phyloP scores from a whole-genome alignment of 257 asterid species.

The Apocynum venetum region DNA sequence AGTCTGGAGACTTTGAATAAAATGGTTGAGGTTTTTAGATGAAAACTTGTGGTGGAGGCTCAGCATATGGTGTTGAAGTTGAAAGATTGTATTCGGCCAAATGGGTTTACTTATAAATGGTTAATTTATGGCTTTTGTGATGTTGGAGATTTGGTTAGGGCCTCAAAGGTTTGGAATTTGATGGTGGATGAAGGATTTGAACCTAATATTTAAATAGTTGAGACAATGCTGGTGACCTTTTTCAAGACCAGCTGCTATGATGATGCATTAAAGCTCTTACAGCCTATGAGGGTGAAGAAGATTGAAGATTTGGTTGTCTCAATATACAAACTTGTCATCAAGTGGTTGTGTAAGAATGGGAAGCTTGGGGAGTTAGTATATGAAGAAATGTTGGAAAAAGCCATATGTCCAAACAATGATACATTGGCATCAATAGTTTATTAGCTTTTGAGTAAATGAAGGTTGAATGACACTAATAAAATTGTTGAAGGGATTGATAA shows the following conservation, averaged over 20 bases:
- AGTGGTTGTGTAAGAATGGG: conserved; percentile 79
- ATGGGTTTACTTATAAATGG: conserved; percentile 67
- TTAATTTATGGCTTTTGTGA: conserved; percentile 77
- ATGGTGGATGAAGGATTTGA: conserved; percentile 75
- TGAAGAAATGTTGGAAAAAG: conserved; percentile 69
- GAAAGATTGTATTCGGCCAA: conserved; percentile 48
- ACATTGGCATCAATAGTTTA: conserved; percentile 46
- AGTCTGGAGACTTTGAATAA: conserved; percentile 49
- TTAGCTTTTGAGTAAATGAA: conserved; percentile 56
- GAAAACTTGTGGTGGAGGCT: conserved; percentile 74
- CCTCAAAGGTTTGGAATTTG: conserved; percentile 81
- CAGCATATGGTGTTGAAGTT: conserved; percentile 60
- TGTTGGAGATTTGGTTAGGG: conserved; percentile 75
- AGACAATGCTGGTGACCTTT: conserved; percentile 57
- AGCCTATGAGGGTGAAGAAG: conserved; percentile 52
- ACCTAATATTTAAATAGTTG: conserved; percentile 33
- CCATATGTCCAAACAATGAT: conserved; percentile 44
- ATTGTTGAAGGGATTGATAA: conserved; percentile 46
- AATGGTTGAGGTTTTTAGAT: conserved; percentile 57
- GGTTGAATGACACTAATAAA: conserved; percentile 57
- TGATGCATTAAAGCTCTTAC: conserved; percentile 69
- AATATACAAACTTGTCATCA: conserved; percentile 55
- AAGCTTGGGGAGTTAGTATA: conserved; percentile 60
- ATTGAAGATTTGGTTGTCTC: conserved; percentile 43
- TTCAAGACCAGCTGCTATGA: conserved; percentile 55